Evolutionary conservation across 2,329 filamentous ascomycete species (phyloP).

Genomic region (Bertia moriformis): DNA sequence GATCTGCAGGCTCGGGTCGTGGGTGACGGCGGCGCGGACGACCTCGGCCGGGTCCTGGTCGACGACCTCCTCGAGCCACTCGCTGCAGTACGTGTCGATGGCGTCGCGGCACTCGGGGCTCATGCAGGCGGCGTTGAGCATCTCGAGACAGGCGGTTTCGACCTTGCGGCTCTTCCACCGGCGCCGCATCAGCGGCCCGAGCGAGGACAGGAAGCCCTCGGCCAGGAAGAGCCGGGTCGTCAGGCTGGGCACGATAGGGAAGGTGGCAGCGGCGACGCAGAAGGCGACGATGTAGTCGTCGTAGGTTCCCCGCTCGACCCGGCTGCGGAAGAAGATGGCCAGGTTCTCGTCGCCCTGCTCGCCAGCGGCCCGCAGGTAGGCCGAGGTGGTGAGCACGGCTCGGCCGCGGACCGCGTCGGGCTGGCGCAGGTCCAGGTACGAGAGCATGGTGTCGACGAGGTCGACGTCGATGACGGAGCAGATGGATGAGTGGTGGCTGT

Average conservation of each 20-base stretch:
- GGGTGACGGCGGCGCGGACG: conserved; percentile 29
- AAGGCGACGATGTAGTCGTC: conserved; percentile 86
- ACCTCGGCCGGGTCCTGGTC: conserved; percentile 51
- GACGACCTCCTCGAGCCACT: conserved; percentile 77
- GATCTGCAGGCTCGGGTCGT: conserved; percentile 39
- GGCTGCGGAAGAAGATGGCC: conserved; percentile 58
- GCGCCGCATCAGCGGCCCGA: conserved; percentile 63
- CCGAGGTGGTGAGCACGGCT: conserved; percentile 70
- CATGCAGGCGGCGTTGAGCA: conserved; percentile 85
- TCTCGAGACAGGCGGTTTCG: conserved; percentile 71
- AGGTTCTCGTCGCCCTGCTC: conserved; percentile 59
- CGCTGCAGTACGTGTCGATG: conserved; percentile 68
- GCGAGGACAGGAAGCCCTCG: conserved; percentile 68
- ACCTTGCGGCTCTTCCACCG: conserved; percentile 76
- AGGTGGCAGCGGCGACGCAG: conserved; percentile 74
- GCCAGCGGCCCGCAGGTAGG: conserved; percentile 66
- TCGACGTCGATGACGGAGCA: conserved; percentile 56
- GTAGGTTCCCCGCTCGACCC: conserved; percentile 60
- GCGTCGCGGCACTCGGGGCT: conserved; percentile 69
- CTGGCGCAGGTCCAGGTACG: conserved; percentile 73
- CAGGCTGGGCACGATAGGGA: conserved; percentile 68
- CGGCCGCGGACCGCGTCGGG: conserved; percentile 62
- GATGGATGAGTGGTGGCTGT: conserved; percentile 28
- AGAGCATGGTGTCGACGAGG: conserved; percentile 72
- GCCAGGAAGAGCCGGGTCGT: conserved; percentile 70